Evolutionary conservation across 2,329 filamentous ascomycete species (phyloP).

Genomic region (Sarocladium brachiariae): DNA sequence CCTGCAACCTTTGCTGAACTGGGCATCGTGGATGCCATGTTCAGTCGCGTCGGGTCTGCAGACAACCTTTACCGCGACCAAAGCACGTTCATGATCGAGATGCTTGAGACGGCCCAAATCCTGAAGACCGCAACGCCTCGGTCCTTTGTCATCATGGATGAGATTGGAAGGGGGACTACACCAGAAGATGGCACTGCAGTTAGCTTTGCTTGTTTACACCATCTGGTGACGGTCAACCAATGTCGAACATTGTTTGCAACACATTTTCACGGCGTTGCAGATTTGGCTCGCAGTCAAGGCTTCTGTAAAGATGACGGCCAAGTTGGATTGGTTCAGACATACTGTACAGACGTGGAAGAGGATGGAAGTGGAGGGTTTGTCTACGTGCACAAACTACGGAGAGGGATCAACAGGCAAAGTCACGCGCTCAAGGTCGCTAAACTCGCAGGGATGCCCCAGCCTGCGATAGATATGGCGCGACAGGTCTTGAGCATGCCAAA

Average conservation of each 20-base stretch:
- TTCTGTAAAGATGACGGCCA: slow-evolving; percentile 25
- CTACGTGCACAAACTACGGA: slow-evolving; percentile 76
- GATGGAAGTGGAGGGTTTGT: slow-evolving; percentile 64
- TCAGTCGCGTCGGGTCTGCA: slow-evolving; percentile 86
- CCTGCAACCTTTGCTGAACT: slow-evolving; percentile 81
- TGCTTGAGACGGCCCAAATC: slow-evolving; percentile 92
- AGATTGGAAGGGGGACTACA: slow-evolving; percentile 90
- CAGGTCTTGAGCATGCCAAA: slow-evolving; percentile 37
- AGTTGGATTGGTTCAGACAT: slow-evolving; percentile 53
- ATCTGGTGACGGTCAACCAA: slow-evolving; percentile 70
- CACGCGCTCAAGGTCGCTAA: slow-evolving; percentile 94
- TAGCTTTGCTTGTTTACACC: slow-evolving; percentile 79
- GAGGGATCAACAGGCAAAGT: slow-evolving; percentile 76
- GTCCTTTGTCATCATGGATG: slow-evolving; percentile 97
- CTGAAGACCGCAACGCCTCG: slow-evolving; percentile 74
- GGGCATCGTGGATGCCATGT: slow-evolving; percentile 91
- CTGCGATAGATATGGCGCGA: slow-evolving; percentile 61
- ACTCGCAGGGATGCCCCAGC: slow-evolving; percentile 72
- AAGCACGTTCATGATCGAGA: slow-evolving; percentile 99
- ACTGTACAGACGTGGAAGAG: slow-evolving; percentile 86
- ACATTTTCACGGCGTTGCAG: slow-evolving; percentile 81
- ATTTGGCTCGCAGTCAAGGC: slow-evolving; percentile 56
- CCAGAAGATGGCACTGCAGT: slow-evolving; percentile 88
- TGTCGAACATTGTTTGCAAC: slow-evolving; percentile 87
- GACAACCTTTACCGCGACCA: slow-evolving; percentile 94